Evolutionary conservation across 2,329 filamentous ascomycete genomes (phyloP).

Genomic region (Aspergillus vadensis): DNA sequence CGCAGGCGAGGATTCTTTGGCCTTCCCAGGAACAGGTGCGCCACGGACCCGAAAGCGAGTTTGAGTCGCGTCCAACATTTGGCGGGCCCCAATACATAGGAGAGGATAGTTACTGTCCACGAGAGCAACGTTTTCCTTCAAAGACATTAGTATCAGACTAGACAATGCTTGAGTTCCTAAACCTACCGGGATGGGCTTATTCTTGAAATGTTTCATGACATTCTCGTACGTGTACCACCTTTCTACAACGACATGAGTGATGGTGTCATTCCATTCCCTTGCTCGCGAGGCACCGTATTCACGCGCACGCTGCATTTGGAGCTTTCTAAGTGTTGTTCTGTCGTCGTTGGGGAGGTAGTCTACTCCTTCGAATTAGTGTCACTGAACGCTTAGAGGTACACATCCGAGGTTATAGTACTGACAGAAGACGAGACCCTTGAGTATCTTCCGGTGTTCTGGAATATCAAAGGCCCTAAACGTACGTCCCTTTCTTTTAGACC

Average conservation of each 20-base stretch:
- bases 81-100: conserved; percentile 65
- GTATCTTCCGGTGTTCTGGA: conserved; percentile 59
- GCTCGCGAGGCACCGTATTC: conserved; percentile 76
- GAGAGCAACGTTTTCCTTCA: conserved; percentile 46
- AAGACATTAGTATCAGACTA: conserved; percentile 17
- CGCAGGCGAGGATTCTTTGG: conserved; percentile 15
- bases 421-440: conserved; percentile 64
- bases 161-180: background rate
- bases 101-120: conserved; percentile 70
- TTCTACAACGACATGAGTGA: conserved; percentile 83
- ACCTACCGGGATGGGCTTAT: conserved; percentile 49
- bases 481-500: conserved; percentile 30
- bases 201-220: conserved; percentile 56
- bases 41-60: conserved; percentile 49
- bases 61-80: conserved; percentile 61
- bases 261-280: conserved; percentile 53
- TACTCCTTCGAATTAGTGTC: conserved; percentile 22
- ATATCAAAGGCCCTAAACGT: conserved; percentile 47
- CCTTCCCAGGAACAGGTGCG: conserved; percentile 16
- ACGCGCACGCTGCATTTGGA: conserved; percentile 72
- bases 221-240: conserved; percentile 65
- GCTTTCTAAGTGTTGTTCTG: conserved; percentile 64
- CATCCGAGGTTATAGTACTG: conserved; percentile 18
- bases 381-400: background rate
- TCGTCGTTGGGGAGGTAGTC: conserved; percentile 82